phyloP scores from a whole-genome alignment of 2,329 filamentous ascomycete genomes.

The Pseudocercospora musae region DNA sequence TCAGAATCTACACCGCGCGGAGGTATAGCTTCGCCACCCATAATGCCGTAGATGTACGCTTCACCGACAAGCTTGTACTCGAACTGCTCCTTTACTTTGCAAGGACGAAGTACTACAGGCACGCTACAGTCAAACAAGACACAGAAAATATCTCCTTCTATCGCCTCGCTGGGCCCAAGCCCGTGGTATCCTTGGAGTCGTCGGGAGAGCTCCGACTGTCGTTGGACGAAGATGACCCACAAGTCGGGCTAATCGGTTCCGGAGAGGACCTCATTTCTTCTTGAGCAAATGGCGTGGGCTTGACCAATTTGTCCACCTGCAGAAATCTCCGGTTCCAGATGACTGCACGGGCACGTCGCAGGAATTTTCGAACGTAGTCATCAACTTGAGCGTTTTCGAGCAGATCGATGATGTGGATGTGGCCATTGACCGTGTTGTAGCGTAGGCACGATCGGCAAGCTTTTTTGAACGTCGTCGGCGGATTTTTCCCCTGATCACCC shows the following conservation, averaged over 20 bases:
- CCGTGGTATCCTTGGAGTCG: background rate
- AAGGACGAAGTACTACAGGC: constrained; percentile 18
- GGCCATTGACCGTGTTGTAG: background rate
- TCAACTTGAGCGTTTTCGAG: background rate
- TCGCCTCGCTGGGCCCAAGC: background rate
- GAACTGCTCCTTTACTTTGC: background rate
- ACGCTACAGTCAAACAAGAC: constrained; percentile 26
- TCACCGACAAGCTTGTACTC: constrained; percentile 16
- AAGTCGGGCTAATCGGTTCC: no score
- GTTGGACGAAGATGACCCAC: no score
- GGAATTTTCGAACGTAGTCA: background rate
- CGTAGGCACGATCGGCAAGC: constrained; percentile 7
- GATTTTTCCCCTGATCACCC: constrained; percentile 12
- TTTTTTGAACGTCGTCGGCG: constrained; percentile 16
- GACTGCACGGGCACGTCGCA: constrained; percentile 8
- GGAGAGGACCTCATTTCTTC: background rate
- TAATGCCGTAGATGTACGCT: constrained; percentile 25
- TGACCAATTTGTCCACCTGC: background rate
- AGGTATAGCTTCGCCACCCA: constrained; percentile 36
- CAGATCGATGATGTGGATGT: constrained; percentile 2
- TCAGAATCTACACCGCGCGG: background rate
- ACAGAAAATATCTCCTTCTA: constrained; percentile 18
- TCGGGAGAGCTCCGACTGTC: no score
- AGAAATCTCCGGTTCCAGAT: constrained; percentile 7
- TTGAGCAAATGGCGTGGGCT: background rate